Evolutionary conservation across 2,329 filamentous ascomycete species (phyloP).

Genomic region (Fusarium scirpi): DNA sequence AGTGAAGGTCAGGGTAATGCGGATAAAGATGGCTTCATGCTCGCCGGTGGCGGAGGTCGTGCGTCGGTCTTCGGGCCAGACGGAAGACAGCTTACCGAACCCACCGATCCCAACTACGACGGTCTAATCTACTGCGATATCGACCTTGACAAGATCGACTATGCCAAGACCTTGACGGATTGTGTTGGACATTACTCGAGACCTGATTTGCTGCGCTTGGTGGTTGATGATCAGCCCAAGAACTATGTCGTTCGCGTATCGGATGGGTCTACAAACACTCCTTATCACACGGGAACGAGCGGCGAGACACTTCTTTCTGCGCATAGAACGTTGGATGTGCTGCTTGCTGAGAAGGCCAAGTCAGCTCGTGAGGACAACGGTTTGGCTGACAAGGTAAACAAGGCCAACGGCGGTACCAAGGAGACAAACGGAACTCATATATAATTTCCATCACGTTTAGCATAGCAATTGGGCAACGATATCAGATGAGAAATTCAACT

Average conservation of each 20-base stretch:
- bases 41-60: conserved; percentile 28
- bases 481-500: background rate
- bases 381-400: background rate
- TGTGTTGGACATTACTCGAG: conserved; percentile 50
- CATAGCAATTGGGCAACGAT: no score
- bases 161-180: conserved; percentile 51
- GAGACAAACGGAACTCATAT: background rate
- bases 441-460: background rate
- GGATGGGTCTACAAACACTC: background rate
- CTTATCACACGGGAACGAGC: conserved; percentile 3
- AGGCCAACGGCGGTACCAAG: background rate
- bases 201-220: conserved; percentile 55
- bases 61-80: conserved; percentile 50
- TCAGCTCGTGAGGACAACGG: background rate
- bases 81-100: conserved; percentile 46
- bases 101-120: conserved; percentile 45
- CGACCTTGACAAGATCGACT: conserved; percentile 43
- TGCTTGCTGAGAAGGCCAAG: background rate
- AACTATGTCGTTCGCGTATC: background rate
- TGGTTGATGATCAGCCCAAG: background rate
- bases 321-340: background rate
- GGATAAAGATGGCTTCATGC: conserved; percentile 34
- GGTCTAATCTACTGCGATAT: conserved; percentile 55
- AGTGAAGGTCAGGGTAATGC: conserved; percentile 49
- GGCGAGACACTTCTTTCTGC: background rate